Conservation (phyloP, 1,284 basidiomycete species). For the Anthracocystis walkeri region DNA sequence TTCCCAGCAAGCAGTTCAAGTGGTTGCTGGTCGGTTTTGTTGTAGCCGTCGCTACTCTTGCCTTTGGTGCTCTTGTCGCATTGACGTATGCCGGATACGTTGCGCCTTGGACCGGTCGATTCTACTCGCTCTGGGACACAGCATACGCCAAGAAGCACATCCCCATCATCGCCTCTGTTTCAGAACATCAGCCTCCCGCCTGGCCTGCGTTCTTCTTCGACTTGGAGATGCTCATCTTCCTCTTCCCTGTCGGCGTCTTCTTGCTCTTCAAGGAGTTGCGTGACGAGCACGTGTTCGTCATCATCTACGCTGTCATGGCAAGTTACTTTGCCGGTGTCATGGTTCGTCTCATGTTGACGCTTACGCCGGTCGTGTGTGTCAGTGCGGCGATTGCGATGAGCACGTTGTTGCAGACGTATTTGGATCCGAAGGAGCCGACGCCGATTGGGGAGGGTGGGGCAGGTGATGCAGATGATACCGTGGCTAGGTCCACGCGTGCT, state of each 20-base stretch:
- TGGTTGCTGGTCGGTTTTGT: slow-evolving; percentile 74
- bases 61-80: slow-evolving; percentile 71
- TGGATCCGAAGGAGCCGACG: slow-evolving; percentile 77
- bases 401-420: slow-evolving; percentile 86
- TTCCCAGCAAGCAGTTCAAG: slow-evolving; percentile 94
- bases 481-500: slow-evolving; percentile 69
- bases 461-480: slow-evolving; percentile 53
- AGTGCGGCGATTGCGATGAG: slow-evolving; percentile 90
- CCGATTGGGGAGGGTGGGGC: slow-evolving; percentile 65
- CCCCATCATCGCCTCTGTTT: slow-evolving; percentile 98
- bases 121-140: slow-evolving; percentile 99
- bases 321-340: slow-evolving; percentile 99
- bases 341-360: slow-evolving; percentile 93
- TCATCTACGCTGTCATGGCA: slow-evolving; percentile 95
- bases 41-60: slow-evolving; percentile 79
- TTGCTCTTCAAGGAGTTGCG: slow-evolving; percentile 92
- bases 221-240: slow-evolving; percentile 94
- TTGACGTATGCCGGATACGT: slow-evolving; percentile 96
- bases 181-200: slow-evolving; percentile 99
- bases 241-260: slow-evolving; percentile 96
- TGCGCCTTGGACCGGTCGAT: slow-evolving; percentile 98
- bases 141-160: slow-evolving; percentile 97
- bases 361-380: slow-evolving; percentile 92
- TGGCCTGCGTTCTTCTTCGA: slow-evolving; percentile 99
- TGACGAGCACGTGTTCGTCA: slow-evolving; percentile 98